Percentiles rank a stretch among this genome's conserved stretches.
Conservation (phyloP, 257 asterid species). For the Nicotiana tabacum region DNA sequence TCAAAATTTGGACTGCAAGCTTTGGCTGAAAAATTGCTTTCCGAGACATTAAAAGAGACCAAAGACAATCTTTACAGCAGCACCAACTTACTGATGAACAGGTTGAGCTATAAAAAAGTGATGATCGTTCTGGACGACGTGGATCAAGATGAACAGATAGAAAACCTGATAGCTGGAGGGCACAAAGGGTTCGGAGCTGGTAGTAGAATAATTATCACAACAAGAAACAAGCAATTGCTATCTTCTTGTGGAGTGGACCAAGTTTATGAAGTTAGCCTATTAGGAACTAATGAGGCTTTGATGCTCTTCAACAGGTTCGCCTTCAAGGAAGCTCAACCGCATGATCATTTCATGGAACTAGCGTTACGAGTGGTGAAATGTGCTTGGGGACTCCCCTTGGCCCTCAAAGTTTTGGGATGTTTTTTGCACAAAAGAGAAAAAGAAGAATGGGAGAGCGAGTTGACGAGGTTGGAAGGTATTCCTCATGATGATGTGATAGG, state of each 20-base stretch:
- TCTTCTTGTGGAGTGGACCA: background rate
- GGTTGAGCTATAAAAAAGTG: slow-evolving; percentile 16
- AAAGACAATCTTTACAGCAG: slow-evolving; percentile 5
- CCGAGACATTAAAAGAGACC: slow-evolving; percentile 8
- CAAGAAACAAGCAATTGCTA: slow-evolving; percentile 10
- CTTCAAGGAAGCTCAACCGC: slow-evolving; percentile 6
- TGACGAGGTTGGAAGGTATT: slow-evolving; percentile 5
- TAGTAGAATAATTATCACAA: slow-evolving; percentile 14
- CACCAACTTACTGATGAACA: background rate
- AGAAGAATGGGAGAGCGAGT: slow-evolving; percentile 11
- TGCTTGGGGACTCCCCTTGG: slow-evolving; percentile 14
- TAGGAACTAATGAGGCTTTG: background rate
- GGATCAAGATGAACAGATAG: slow-evolving; percentile 12
- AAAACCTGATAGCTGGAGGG: background rate
- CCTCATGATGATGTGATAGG: slow-evolving; percentile 12
- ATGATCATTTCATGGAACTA: background rate
- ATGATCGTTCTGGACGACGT: slow-evolving; percentile 15
- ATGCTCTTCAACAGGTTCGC: slow-evolving; percentile 12
- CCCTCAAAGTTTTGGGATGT: slow-evolving; percentile 11
- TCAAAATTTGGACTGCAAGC: slow-evolving; percentile 7
- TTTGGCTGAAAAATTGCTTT: background rate
- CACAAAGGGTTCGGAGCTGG: slow-evolving; percentile 8
- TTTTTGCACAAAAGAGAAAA: slow-evolving; percentile 6
- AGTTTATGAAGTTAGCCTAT: slow-evolving; percentile 5
- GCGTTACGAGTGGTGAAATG: background rate